Evolutionary conservation across 805 yeast genomes (phyloP), one percentile per base, ranked within the genome.

Genomic region (Yamadazyma insecticola): DNA sequence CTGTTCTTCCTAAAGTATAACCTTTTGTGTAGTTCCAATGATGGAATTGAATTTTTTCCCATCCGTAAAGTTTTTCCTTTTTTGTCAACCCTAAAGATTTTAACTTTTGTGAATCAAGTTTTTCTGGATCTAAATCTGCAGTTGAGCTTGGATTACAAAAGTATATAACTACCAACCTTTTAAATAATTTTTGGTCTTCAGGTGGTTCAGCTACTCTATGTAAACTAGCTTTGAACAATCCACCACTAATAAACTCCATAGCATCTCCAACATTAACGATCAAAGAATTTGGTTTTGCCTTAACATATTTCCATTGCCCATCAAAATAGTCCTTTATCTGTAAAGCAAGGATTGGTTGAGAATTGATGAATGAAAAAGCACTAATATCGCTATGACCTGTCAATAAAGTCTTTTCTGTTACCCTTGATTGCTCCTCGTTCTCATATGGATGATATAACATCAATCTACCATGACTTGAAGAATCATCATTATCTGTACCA

Each of bases 191-290:
- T 41, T 70, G 76, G 28, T 66, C 69, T 2, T 32, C 37, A 4
- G 73, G 74, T 4, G 75, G 74, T 18, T 63, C 58, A n/a, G 64
- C 58, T 4, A 70, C 76, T 28, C 75, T 44, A 33, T 70, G 76
- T 26, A 70, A 52, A 6, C 70, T 57, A 10, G 72, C 63, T 32
- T 64, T 63, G 49, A 68, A 70, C 35, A 61, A 67, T 0, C 69
- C 70, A 4, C 74, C 76, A 15, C 68, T 57, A 20, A 63, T 48
- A 28, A 61, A 62, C 37, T 64, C 67, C 30, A 65, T 32, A 1
- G 65, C 54, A 40, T 65, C 71, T 5, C 70, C 70, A 26, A 64
- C 47, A 34, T 65, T 65, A 13, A 64, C 70, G 28, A 64, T 53
- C 16, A 65, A 40, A 6, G 69, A 56, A 27, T 57, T 44, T 8